Evolutionary conservation across 1,284 basidiomycete species (phyloP).

Genomic region (Rhodotorula glutinis): DNA sequence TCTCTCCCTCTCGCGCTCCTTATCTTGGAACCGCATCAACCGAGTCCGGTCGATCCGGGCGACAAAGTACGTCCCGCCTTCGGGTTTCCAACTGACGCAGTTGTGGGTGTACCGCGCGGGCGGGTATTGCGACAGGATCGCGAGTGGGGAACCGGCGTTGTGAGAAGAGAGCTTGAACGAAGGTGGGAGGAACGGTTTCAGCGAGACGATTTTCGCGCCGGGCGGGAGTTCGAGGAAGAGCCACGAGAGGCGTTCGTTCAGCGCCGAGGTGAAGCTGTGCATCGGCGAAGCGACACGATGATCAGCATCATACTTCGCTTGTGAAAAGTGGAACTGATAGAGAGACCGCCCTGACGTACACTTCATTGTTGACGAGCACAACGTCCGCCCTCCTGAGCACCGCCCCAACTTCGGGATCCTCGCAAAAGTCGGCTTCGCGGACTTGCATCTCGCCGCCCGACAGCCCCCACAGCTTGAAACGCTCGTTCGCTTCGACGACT

Average conservation of each 20-base stretch:
- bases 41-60: slow-evolving; percentile 32
- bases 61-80: slow-evolving; percentile 41
- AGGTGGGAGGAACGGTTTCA: slow-evolving; percentile 48
- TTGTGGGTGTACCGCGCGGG: slow-evolving; percentile 32
- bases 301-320: not conserved
- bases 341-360: slow-evolving; percentile 30
- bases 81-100: slow-evolving; percentile 42
- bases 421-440: slow-evolving; percentile 55
- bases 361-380: slow-evolving; percentile 58
- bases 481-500: slow-evolving; percentile 51
- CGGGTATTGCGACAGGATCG: slow-evolving; percentile 38
- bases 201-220: slow-evolving; percentile 54
- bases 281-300: not conserved
- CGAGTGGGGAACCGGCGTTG: slow-evolving; percentile 35
- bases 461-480: slow-evolving; percentile 56
- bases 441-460: slow-evolving; percentile 50
- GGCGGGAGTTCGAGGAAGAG: slow-evolving; percentile 58
- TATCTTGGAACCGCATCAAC: slow-evolving; percentile 20
- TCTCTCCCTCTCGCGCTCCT: slow-evolving; percentile 9
- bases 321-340: too few relatives aligned
- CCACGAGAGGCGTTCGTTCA: slow-evolving; percentile 55
- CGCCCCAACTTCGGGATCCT: slow-evolving; percentile 45
- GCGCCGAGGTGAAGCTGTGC: slow-evolving; percentile 51
- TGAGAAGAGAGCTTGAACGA: slow-evolving; percentile 32
- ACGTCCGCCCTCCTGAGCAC: slow-evolving; percentile 52